Evolutionary conservation across 225 moss, liverwort and hornwort genomes (phyloP), one percentile per base, ranked within the genome.

Genomic region (Antitrichia curtipendula): DNA sequence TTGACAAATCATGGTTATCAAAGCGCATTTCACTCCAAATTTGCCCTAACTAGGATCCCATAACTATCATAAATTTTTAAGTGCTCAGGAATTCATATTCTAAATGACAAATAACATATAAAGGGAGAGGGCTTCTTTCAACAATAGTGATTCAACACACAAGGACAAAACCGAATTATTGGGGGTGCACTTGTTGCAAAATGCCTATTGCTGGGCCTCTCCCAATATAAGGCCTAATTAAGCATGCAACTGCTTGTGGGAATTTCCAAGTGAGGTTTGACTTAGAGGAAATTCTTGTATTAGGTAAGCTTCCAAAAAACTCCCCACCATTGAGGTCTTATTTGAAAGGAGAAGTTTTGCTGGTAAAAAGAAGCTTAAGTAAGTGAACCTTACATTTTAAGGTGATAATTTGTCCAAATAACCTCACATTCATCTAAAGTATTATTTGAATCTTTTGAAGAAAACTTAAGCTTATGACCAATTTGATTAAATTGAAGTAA

Each of bases 141-240:
- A 74, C 0, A 4, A 2, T 4, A 31, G 5, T 21, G 5, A 50
- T 50, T 0, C 2, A 1, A 32, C 2, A 21, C 0, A 21, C 8
- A 50, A 49, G 4, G 7, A 32, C 3, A 13, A 19, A 32, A 47
- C 2, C 8, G 31, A 31, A 31, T 0, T n/a, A n/a, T 12, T 10
- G 11, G 4, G 4, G 15, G 4, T 15, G 27, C 2, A 2, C 16
- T 70, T 3, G 1, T 24, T 70, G 17, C 0, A 6, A 0, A 71
- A 41, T 70, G 41, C 8, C 2, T 1, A 1, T 28, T 71, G 2
- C 17, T 27, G 17, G 3, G 10, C 9, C 6, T 27, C 6, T 71
- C 2, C 0, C 0, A 1, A 72, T 4, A 7, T 10, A 17, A 29
- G 47, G 29, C 41, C 0, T 0, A 1, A 3, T 41, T 71, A 16